A percentile compares a stretch with the other conserved stretches of the same genome.
phyloP scores from a whole-genome alignment of 116 monocot species.

The Trichopus zeylanicus region DNA sequence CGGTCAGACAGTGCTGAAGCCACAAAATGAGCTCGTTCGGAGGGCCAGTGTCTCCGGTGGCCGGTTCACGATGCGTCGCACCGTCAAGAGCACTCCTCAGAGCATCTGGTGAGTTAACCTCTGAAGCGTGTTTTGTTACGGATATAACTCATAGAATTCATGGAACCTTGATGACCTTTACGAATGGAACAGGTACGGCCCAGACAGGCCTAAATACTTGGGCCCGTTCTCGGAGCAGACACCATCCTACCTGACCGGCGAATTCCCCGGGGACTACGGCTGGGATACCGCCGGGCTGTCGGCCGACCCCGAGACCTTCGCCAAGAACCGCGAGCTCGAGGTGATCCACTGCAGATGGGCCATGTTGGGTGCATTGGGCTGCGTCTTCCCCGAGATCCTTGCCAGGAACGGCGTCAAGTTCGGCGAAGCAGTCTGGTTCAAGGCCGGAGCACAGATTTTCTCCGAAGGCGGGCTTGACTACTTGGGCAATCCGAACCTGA shows the following conservation, averaged over 20 bases:
- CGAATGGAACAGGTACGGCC: conserved; percentile 40
- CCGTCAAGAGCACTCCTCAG: conserved; percentile 47
- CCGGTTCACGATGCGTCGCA: conserved; percentile 81
- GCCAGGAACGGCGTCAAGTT: conserved; percentile 66
- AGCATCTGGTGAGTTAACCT: conserved; percentile 21
- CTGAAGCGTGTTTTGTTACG: no score
- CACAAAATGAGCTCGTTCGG: conserved; percentile 46
- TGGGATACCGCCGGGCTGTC: conserved; percentile 87
- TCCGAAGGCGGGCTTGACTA: conserved; percentile 84
- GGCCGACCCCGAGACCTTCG: conserved; percentile 82
- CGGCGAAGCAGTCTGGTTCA: conserved; percentile 88
- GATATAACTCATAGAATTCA: no score
- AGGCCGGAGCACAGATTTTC: conserved; percentile 86
- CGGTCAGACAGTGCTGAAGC: conserved; percentile 46
- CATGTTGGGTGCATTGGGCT: conserved; percentile 74
- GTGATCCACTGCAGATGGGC: conserved; percentile 85
- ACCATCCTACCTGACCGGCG: conserved; percentile 68
- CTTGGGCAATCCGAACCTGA: conserved; percentile 77
- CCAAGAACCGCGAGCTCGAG: conserved; percentile 81
- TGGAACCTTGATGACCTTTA: no score
- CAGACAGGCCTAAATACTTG: conserved; percentile 58
- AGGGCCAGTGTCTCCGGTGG: conserved; percentile 51
- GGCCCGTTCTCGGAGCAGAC: conserved; percentile 74
- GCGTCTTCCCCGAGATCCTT: conserved; percentile 81
- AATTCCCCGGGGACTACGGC: conserved; percentile 88